These are phyloP conservation scores for Amanita subjunquillea DNA, from an alignment of 768 basidiomycete species.

Conservation along the genomic window DNA sequence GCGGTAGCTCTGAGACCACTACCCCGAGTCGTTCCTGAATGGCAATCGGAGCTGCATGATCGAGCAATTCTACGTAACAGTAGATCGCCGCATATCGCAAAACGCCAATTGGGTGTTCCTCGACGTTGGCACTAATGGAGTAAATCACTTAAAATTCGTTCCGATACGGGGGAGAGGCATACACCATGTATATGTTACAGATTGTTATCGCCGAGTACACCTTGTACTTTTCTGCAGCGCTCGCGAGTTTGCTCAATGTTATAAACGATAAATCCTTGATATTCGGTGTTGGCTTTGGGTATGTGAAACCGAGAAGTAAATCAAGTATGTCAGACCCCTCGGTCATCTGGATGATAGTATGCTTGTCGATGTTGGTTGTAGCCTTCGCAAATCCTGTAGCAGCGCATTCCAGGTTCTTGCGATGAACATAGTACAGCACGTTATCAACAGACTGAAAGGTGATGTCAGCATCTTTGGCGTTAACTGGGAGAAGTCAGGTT, in stretches of 20 bases:
- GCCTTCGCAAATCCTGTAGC: slow-evolving; percentile 8
- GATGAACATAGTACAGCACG: slow-evolving; percentile 3
- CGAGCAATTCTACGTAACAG: slow-evolving; percentile 1
- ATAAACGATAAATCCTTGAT: slow-evolving; percentile 2
- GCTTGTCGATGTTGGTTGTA: not conserved
- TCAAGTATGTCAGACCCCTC: slow-evolving; percentile 4
- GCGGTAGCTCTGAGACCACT: not conserved
- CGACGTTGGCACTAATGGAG: not conserved
- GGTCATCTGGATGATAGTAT: not conserved
- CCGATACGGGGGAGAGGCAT: not conserved
- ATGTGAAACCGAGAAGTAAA: slow-evolving; percentile 9
- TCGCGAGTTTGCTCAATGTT: not conserved
- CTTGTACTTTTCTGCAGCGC: slow-evolving; percentile 6
- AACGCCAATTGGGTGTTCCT: not conserved
- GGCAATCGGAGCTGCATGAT: not conserved
- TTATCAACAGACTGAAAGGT: slow-evolving; percentile 9
- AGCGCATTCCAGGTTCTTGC: slow-evolving; percentile 7
- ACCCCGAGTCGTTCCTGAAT: not conserved
- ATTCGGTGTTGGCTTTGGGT: slow-evolving; percentile 2
- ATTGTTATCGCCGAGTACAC: slow-evolving; percentile 1
- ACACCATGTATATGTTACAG: slow-evolving; percentile 3
- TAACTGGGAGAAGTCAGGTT: not conserved
- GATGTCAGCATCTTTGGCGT: slow-evolving; percentile 9
- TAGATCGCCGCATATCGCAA: slow-evolving; percentile 3
- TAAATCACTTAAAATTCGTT: not conserved